Conservation (phyloP, 169 alveolate genomes). For the Prorocentrum cordatum region DNA sequence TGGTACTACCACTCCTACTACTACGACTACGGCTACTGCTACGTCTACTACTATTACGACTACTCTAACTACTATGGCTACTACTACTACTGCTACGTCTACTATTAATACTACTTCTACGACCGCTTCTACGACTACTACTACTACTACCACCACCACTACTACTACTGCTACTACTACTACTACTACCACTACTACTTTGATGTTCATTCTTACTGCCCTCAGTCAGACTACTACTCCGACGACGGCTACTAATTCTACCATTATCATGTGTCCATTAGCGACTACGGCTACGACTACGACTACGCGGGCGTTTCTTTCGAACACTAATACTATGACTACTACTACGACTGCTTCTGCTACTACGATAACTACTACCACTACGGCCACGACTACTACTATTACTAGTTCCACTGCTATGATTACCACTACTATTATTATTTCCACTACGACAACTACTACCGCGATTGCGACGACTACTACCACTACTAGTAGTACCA, state of each 20-base stretch:
- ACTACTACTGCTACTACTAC: neutral
- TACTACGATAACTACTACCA: no score
- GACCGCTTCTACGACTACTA: neutral
- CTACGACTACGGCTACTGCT: neutral
- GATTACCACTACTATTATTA: no score
- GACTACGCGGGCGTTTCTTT: no score
- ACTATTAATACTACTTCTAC: neutral
- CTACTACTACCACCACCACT: neutral
- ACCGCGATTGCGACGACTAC: no score
- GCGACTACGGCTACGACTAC: neutral
- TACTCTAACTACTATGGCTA: neutral
- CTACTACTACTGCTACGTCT: neutral
- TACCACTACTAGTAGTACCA: no score
- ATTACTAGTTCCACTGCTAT: no score
- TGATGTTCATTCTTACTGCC: neutral
- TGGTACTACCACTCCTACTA: neutral
- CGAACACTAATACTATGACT: neutral
- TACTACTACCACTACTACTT: neutral
- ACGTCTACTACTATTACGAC: neutral
- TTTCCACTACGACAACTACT: no score
- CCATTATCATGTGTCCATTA: neutral
- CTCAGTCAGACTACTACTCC: neutral
- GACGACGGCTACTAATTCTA: neutral
- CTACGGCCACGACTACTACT: no score
- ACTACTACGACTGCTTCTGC: no score